phyloP scores from a whole-genome alignment of 768 basidiomycete genomes.

The Mycena galopus region DNA sequence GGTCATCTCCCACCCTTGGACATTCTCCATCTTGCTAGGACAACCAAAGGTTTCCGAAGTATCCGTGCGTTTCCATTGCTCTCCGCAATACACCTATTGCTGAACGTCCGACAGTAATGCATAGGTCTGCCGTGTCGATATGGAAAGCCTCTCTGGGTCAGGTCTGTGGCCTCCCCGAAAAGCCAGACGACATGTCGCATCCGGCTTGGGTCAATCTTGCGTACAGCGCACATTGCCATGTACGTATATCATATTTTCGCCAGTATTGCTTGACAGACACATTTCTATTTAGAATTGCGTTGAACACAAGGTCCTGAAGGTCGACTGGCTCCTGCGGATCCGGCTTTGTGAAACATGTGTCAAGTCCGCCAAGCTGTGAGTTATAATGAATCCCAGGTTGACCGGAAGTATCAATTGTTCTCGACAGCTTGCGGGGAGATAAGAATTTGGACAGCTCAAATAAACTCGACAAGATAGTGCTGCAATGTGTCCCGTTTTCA shows the following conservation, averaged over 20 bases:
- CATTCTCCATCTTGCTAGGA: constrained; percentile 49
- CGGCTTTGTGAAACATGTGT: constrained; percentile 44
- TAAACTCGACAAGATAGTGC: constrained; percentile 35
- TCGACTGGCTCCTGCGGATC: constrained; percentile 44
- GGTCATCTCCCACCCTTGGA: constrained; percentile 46
- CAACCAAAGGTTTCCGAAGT: constrained; percentile 45
- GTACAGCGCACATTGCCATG: constrained; percentile 47
- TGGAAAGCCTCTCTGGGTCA: constrained; percentile 46
- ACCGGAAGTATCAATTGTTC: neutral
- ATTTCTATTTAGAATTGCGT: constrained; percentile 38
- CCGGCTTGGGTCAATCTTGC: constrained; percentile 47
- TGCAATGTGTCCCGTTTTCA: constrained; percentile 40
- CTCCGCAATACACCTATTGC: neutral
- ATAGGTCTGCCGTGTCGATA: constrained; percentile 31
- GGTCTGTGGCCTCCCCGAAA: constrained; percentile 40
- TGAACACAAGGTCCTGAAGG: constrained; percentile 33
- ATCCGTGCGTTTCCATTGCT: constrained; percentile 29
- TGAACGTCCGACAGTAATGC: constrained; percentile 21
- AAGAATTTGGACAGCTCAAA: constrained; percentile 26
- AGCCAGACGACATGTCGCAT: constrained; percentile 43
- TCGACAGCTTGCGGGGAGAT: constrained; percentile 30
- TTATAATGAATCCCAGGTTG: no score
- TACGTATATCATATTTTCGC: constrained; percentile 23
- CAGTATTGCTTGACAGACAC: neutral
- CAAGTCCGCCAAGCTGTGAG: constrained; percentile 35